phyloP scores from a whole-genome alignment of 257 asterid genomes.

The Euphrasia confusa region DNA sequence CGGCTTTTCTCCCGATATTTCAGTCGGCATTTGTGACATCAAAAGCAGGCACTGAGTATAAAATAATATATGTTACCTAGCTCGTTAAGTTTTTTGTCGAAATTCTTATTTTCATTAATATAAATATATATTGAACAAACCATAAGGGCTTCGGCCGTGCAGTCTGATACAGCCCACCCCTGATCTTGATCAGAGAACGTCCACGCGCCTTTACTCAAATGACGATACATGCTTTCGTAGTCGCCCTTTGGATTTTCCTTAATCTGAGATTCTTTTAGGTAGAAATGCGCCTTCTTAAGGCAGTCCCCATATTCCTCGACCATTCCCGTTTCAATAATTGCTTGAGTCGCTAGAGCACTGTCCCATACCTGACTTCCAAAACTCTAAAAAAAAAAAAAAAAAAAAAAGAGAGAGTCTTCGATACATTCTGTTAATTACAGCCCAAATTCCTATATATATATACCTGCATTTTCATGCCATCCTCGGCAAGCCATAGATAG shows the following conservation, averaged over 20 bases:
- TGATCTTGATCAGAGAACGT: conserved; percentile 88
- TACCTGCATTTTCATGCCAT: conserved; percentile 89
- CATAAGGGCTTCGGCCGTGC: conserved; percentile 68
- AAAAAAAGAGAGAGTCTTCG: no score
- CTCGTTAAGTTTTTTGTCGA: not conserved
- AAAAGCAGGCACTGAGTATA: conserved; percentile 42
- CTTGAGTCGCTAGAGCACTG: conserved; percentile 57
- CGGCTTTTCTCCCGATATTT: conserved; percentile 40
- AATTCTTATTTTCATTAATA: no score
- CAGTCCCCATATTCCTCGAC: conserved; percentile 73
- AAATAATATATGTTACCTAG: no score
- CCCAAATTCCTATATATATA: no score
- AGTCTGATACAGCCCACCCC: conserved; percentile 70
- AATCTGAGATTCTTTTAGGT: conserved; percentile 68
- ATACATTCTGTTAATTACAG: not conserved
- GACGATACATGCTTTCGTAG: conserved; percentile 61
- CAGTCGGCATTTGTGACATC: conserved; percentile 47
- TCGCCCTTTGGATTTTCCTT: conserved; percentile 62
- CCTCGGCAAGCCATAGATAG: conserved; percentile 83
- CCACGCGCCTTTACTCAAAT: conserved; percentile 72
- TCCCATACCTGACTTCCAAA: conserved; percentile 89
- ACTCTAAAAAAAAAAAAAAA: conserved; percentile 32
- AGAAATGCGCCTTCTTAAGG: conserved; percentile 69
- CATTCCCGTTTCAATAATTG: conserved; percentile 66
- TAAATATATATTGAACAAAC: conserved; percentile 20